phyloP scores from a whole-genome alignment of 768 basidiomycete species.

The Termitomyces bulborhizus region DNA sequence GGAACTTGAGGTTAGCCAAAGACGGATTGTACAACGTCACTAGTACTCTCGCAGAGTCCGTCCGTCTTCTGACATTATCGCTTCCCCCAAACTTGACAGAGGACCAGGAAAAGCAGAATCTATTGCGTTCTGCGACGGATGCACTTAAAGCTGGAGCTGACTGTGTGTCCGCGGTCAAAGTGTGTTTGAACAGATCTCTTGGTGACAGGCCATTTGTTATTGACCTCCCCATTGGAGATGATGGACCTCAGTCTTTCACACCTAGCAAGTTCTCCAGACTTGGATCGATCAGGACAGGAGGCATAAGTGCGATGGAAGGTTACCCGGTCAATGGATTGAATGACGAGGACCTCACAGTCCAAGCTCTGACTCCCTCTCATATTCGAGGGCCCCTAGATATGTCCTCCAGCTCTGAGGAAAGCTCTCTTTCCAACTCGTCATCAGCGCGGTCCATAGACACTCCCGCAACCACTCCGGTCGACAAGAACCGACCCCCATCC shows the following conservation, averaged over 20 bases:
- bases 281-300: slow-evolving; percentile 26
- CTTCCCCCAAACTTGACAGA: slow-evolving; percentile 48
- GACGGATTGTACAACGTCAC: slow-evolving; percentile 82
- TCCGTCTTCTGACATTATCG: slow-evolving; percentile 64
- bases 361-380: slow-evolving; percentile 35
- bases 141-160: slow-evolving; percentile 86
- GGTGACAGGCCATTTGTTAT: slow-evolving; percentile 62
- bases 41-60: slow-evolving; percentile 80
- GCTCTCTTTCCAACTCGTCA: slow-evolving; percentile 41
- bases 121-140: slow-evolving; percentile 82
- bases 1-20: slow-evolving; percentile 64
- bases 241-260: slow-evolving; percentile 36
- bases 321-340: slow-evolving; percentile 30
- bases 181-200: slow-evolving; percentile 63
- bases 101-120: slow-evolving; percentile 73
- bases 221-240: slow-evolving; percentile 50
- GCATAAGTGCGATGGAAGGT: slow-evolving; percentile 30
- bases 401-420: slow-evolving; percentile 47
- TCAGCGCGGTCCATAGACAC: slow-evolving; percentile 44
- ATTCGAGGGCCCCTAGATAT: slow-evolving; percentile 27
- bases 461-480: slow-evolving; percentile 42
- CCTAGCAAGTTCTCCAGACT: slow-evolving; percentile 41
- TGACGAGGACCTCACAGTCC: slow-evolving; percentile 61
- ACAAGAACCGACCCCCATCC: slow-evolving; percentile 28
- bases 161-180: slow-evolving; percentile 80